Evolutionary conservation across 2,329 filamentous ascomycete genomes (phyloP), one percentile per base, ranked within the genome.

Genomic region (Fusarium sulawesiense): DNA sequence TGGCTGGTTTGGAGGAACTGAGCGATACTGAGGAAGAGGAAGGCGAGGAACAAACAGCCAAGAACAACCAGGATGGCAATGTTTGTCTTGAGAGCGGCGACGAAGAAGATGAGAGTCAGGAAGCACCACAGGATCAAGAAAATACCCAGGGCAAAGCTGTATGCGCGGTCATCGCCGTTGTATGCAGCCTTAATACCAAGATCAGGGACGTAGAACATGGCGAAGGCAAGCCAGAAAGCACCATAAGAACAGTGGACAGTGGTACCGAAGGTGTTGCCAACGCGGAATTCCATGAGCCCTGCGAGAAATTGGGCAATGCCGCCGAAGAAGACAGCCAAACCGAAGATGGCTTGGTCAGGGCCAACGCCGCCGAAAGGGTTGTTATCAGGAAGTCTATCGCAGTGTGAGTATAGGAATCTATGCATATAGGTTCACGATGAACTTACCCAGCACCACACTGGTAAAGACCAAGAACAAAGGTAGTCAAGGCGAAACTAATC

Each of bases 261-360:
- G 30, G 86, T 86, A 81, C 87, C 88, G 55, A 89, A 89, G 13
- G 87, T 89, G 79, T 89, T 89, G n/a, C 87, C 87, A 12, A 87
- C 81, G 14, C 77, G 77, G 62, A 83, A 83, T 69, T 83, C 78
- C 78, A 83, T 81, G 27, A 92, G 91, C 75, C 90, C 90, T 48
- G 89, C 88, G 54, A 91, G 80, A 75, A 92, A 80, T 77, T 92
- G 90, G n/a, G 91, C 85, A 10, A 91, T 81, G 61, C 90, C 90
- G 77, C 90, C 90, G 77, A 91, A 91, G 56, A 80, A 80, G 54
- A 80, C 73, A 27, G 78, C 78, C 27, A 80, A 59, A 8, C 79
- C 79, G 32, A 80, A 80, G 59, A 80, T 75, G 50, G 76, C 78
- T 49, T 80, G 78, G 50, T 79, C 73, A 44, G 79, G 79, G 6